phyloP scores from a whole-genome alignment of 768 basidiomycete species.

The Boletus rufocinnamomeus region DNA sequence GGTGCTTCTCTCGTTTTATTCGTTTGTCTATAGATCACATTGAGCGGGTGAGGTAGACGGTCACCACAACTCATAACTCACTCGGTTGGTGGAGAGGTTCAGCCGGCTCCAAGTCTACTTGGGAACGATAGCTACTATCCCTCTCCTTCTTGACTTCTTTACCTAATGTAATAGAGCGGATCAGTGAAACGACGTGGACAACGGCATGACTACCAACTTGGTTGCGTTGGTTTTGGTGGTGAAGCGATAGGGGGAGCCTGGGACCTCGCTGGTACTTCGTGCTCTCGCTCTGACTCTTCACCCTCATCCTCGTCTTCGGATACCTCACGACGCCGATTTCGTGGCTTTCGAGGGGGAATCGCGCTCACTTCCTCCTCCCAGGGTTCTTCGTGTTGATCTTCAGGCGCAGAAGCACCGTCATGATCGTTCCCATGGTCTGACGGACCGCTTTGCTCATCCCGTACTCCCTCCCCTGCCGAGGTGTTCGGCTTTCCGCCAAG shows the following conservation, averaged over 20 bases:
- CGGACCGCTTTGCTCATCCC: background rate
- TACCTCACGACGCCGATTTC: conserved; percentile 8
- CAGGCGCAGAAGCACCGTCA: background rate
- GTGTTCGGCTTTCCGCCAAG: too few species aligned
- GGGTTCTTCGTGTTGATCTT: conserved; percentile 2
- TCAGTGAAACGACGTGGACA: background rate
- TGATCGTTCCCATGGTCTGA: conserved; percentile 11
- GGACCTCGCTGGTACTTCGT: background rate
- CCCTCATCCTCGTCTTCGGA: conserved; percentile 13
- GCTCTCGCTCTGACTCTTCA: conserved; percentile 8
- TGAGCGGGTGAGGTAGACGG: background rate
- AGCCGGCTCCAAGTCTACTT: background rate
- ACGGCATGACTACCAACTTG: conserved; percentile 1
- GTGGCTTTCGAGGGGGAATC: background rate
- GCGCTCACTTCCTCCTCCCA: conserved; percentile 11
- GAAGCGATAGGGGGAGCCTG: conserved; percentile 1
- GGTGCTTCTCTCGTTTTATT: conserved; percentile 22
- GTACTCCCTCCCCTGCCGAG: background rate
- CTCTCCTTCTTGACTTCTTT: conserved; percentile 9
- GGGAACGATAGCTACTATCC: background rate
- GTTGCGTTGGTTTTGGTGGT: conserved; percentile 1
- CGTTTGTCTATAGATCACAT: conserved; percentile 9
- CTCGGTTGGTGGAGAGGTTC: background rate
- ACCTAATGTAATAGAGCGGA: background rate
- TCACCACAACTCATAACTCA: background rate